Evolutionary conservation across 2,329 filamentous ascomycete species (phyloP).

Genomic region (Colletotrichum sp.): DNA sequence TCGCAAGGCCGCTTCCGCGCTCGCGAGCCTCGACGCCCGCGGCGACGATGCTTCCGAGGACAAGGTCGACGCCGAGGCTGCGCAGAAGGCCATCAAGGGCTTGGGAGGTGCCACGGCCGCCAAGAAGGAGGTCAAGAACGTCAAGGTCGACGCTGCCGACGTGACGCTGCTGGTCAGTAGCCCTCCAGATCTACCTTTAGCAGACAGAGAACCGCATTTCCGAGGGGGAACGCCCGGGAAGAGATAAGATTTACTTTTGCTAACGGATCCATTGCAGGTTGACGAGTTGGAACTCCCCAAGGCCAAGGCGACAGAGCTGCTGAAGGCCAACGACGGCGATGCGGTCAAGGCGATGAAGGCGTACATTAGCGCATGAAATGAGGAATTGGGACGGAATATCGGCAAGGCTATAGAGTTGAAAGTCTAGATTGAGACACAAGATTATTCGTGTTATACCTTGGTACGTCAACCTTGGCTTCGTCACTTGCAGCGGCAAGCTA

Average conservation of each 20-base stretch:
- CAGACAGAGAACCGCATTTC: not conserved
- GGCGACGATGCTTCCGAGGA: slow-evolving; percentile 49
- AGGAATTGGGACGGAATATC: not conserved
- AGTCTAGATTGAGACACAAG: not conserved
- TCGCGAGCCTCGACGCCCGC: slow-evolving; percentile 69
- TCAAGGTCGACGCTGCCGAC: slow-evolving; percentile 78
- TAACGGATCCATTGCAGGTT: slow-evolving; percentile 45
- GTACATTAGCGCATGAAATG: slow-evolving; percentile 41
- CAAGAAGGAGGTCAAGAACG: slow-evolving; percentile 57
- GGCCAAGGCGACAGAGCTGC: slow-evolving; percentile 74
- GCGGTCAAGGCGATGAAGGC: slow-evolving; percentile 70
- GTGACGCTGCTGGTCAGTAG: slow-evolving; percentile 69
- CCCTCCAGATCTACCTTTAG: rapidly evolving
- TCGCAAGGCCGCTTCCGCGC: slow-evolving; percentile 76
- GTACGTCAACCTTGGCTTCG: not conserved
- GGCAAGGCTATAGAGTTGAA: not conserved
- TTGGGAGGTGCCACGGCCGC: slow-evolving; percentile 46
- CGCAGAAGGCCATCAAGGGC: slow-evolving; percentile 74
- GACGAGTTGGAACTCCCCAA: slow-evolving; percentile 77
- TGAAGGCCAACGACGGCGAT: slow-evolving; percentile 75
- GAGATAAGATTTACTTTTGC: not conserved
- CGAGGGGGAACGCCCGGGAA: rapidly evolving
- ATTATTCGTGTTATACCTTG: slow-evolving; percentile 2
- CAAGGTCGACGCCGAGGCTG: slow-evolving; percentile 70
- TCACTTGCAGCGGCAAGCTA: not conserved